Evolutionary conservation across 768 basidiomycete species (phyloP), one percentile per base, ranked within the genome.

Genomic region (Fistulinella prunicolor): DNA sequence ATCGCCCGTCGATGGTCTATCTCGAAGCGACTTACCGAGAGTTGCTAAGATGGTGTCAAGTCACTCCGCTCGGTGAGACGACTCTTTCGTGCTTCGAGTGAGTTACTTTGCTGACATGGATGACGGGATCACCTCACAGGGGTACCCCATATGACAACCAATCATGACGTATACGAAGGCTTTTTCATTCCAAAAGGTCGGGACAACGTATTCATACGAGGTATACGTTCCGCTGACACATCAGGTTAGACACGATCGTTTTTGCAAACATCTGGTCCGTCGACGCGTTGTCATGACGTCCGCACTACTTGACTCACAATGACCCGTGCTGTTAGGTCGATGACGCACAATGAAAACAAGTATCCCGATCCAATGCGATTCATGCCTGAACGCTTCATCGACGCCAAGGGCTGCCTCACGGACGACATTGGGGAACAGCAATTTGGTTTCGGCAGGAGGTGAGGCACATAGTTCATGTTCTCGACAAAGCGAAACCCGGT

Each of bases 91-190:
- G 23, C 6, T 6, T 29, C 9, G n/a, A 17, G 13, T 28, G 16
- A 24, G 7, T 20, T 2, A 6, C 20, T 20, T 17, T 10, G 16
- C 21, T 37, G 40, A 28, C 6, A 19, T 0, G 16, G 39, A 47
- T 28, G 22, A 50, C 55, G 58, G 70, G 70, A 4, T 51, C 64
- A 1, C 58, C 65, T 3, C 70, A 71, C 55, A 59, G 70, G 70
- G 6, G 53, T 65, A 1, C 58, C 65, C 4, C 70, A 71, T 42
- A 42, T 56, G 32, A 59, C 58, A 1, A 47, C 54, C 2, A 49
- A 5, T 0, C 19, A 41, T 13, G 58, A 60, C 43, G 43, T 54
- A 19, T 57, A 59, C 29, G 24, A 57, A 20, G 52, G 56, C 0
- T 58, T 46, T 23, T 52, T 55, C 50, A 51, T 51, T 41, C 59